phyloP scores from a whole-genome alignment of 257 asterid genomes.

The Mentha longifolia region DNA sequence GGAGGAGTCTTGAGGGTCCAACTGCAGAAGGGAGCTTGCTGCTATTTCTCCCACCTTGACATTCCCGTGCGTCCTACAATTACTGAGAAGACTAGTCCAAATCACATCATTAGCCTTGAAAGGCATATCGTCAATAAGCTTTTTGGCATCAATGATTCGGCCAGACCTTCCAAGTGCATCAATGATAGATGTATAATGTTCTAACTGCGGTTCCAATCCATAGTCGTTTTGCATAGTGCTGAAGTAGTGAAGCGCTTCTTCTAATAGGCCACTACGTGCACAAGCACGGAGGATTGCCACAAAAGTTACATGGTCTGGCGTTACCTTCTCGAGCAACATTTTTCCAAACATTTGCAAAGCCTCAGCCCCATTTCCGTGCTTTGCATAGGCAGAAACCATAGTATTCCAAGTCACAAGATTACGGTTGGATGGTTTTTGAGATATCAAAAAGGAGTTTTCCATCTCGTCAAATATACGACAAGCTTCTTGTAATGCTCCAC shows the following conservation, averaged over 20 bases:
- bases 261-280: constrained; percentile 71
- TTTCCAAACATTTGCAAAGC: too few relatives aligned
- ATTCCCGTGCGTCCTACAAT: constrained; percentile 62
- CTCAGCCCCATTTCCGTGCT: constrained; percentile 62
- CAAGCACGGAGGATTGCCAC: constrained; percentile 62
- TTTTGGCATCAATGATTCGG: too few relatives aligned
- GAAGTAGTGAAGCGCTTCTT: too few relatives aligned
- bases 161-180: too few relatives aligned
- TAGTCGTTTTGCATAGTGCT: constrained; percentile 16
- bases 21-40: constrained; percentile 57
- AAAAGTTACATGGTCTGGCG: constrained; percentile 61
- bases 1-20: constrained; percentile 81
- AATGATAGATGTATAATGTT: too few relatives aligned
- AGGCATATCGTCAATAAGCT: too few relatives aligned
- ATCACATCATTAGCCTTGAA: constrained; percentile 74
- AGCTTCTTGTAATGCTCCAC: constrained; percentile 59
- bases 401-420: too few relatives aligned
- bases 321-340: constrained; percentile 37
- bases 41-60: constrained; percentile 47
- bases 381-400: constrained; percentile 53
- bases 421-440: too few relatives aligned
- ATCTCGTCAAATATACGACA: constrained; percentile 59
- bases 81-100: constrained; percentile 88
- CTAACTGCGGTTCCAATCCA: too few relatives aligned
- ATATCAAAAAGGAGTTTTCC: constrained; percentile 34